Evolutionary conservation across 1,284 basidiomycete species (phyloP).

Genomic region (Boletus sp.): DNA sequence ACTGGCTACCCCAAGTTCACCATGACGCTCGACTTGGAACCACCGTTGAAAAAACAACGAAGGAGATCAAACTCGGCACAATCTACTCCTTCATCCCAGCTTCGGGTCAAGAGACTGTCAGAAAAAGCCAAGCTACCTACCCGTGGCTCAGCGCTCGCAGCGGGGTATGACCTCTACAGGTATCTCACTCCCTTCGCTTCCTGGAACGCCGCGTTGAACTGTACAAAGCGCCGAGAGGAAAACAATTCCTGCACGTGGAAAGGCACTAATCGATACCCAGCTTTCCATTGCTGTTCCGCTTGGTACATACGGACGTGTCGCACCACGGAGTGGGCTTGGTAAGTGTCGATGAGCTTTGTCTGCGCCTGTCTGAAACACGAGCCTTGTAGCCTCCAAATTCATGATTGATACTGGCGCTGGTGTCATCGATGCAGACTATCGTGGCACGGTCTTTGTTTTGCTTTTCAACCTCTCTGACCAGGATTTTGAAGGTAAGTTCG

Average conservation of each 20-base stretch:
- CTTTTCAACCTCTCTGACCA: constrained; percentile 90
- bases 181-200: constrained; percentile 26
- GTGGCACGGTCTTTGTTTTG: constrained; percentile 90
- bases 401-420: constrained; percentile 98
- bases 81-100: constrained; percentile 40
- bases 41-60: constrained; percentile 56
- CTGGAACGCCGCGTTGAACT: constrained; percentile 3
- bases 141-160: constrained; percentile 81
- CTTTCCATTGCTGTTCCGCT: constrained; percentile 89
- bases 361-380: not conserved
- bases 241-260: constrained; percentile 78
- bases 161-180: constrained; percentile 96
- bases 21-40: constrained; percentile 35
- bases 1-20: not conserved
- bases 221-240: constrained; percentile 70
- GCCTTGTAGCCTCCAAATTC: constrained; percentile 80
- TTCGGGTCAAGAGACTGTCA: constrained; percentile 86
- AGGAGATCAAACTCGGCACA: constrained; percentile 46
- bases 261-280: constrained; percentile 88
- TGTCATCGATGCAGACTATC: constrained; percentile 95
- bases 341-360: constrained; percentile 25
- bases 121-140: constrained; percentile 84
- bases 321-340: constrained; percentile 94
- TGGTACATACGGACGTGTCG: constrained; percentile 95
- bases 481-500: constrained; percentile 77